phyloP scores from a whole-genome alignment of 192 early-diverging fungal species.

The Lobosporangium transversale region DNA sequence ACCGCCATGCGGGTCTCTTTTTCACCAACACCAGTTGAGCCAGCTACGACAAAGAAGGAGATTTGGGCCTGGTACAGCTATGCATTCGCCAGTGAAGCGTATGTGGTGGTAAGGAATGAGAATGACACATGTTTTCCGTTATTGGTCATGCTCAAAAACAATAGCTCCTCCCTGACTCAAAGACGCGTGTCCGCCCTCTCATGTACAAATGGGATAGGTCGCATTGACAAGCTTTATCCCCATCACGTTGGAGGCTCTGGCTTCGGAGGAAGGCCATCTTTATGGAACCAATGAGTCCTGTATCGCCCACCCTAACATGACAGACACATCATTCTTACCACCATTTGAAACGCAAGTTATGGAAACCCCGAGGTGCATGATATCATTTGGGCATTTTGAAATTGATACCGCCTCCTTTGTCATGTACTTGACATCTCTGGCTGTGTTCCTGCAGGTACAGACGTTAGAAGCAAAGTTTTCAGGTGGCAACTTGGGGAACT shows the following conservation, averaged over 20 bases:
- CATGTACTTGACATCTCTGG: constrained; percentile 53
- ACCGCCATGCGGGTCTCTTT: constrained; percentile 39
- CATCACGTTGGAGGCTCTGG: constrained; percentile 50
- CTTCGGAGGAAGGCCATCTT: constrained; percentile 45
- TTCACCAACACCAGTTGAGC: constrained; percentile 38
- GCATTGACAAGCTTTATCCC: constrained; percentile 55
- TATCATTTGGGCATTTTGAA: constrained; percentile 42
- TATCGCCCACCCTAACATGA: constrained; percentile 11
- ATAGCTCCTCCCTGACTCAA: not conserved
- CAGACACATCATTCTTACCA: not conserved
- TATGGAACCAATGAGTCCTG: constrained; percentile 42
- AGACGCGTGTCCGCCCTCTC: not conserved
- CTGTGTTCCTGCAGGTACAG: constrained; percentile 49
- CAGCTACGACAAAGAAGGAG: constrained; percentile 28
- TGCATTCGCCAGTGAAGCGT: constrained; percentile 56
- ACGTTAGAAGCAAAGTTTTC: not conserved
- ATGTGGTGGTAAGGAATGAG: constrained; percentile 36
- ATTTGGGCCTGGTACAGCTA: constrained; percentile 55
- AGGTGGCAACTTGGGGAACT: not conserved
- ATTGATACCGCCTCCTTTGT: constrained; percentile 57
- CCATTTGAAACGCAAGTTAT: not conserved
- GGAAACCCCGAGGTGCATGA: constrained; percentile 46
- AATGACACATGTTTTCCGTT: not conserved
- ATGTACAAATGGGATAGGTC: constrained; percentile 13
- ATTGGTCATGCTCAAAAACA: not conserved